A percentile compares a stretch with the other conserved stretches of the same genome.
Evolutionary conservation across 2,329 filamentous ascomycete species (phyloP).

Genomic region (Botrytis squamosa): DNA sequence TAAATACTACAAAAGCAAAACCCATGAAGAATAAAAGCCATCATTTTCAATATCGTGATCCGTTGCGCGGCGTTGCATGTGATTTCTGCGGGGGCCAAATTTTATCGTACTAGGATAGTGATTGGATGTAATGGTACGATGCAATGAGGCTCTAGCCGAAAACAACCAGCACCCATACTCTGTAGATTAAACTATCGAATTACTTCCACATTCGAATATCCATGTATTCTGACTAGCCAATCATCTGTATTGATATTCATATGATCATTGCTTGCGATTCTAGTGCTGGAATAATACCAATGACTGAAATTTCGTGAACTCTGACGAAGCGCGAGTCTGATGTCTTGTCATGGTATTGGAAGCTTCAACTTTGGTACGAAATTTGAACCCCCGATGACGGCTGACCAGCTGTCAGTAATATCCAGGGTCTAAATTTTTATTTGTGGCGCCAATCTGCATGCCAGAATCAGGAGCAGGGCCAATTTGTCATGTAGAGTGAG

Average conservation of each 20-base stretch:
- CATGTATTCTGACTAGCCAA: not conserved
- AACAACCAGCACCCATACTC: not conserved
- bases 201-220: not conserved
- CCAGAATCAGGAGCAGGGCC: not conserved
- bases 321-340: not conserved
- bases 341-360: not conserved
- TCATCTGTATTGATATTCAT: not conserved
- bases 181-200: not conserved
- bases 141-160: not conserved
- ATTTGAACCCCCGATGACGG: not conserved
- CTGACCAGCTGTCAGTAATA: not conserved
- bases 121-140: not conserved
- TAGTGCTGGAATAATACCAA: not conserved
- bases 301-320: not conserved
- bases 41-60: not conserved
- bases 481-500: not conserved
- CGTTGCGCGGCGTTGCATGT: not conserved
- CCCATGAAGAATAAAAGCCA: not conserved
- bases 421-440: not conserved
- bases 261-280: not conserved
- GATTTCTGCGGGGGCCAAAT: not conserved
- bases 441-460: not conserved
- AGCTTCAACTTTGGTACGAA: not conserved
- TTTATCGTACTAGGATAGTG: not conserved
- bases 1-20: not conserved